phyloP scores from a whole-genome alignment of 148 eudicot genomes.

The Agrostemma githago region DNA sequence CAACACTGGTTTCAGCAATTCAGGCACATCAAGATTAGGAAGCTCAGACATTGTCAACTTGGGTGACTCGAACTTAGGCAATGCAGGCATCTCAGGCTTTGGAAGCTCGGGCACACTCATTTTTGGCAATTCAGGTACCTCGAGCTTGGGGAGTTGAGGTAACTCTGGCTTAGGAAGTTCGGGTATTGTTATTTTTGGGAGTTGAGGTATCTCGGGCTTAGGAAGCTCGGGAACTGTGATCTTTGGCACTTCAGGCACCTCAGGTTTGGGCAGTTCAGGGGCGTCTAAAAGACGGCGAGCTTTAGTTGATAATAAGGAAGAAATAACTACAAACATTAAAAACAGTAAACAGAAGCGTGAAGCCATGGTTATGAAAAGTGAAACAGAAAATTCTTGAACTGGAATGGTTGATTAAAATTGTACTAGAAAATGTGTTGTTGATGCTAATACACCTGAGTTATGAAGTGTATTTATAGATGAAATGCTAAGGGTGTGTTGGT shows the following conservation, averaged over 20 bases:
- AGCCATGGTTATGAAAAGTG: neutral
- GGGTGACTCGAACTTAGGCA: constrained; percentile 9
- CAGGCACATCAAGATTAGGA: constrained; percentile 13
- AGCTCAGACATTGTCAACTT: neutral
- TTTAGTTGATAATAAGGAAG: neutral
- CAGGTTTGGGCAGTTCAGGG: constrained; percentile 8
- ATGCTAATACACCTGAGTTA: neutral
- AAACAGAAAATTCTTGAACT: neutral
- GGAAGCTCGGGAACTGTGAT: neutral
- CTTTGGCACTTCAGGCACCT: neutral
- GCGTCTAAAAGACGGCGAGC: constrained; percentile 27
- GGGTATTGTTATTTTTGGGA: neutral
- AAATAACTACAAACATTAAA: constrained; percentile 7
- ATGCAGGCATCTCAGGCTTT: constrained; percentile 3
- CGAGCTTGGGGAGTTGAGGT: neutral
- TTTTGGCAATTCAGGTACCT: constrained; percentile 1
- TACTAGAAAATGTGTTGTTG: neutral
- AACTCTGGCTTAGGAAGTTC: constrained; percentile 4
- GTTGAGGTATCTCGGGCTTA: neutral
- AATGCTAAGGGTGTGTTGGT: neutral
- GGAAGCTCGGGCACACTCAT: constrained; percentile 13
- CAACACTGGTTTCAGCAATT: constrained; percentile 7
- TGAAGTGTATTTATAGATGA: constrained; percentile 10
- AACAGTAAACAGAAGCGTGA: neutral
- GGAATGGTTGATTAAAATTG: neutral